Evolutionary conservation across 2,329 filamentous ascomycete species (phyloP).

Genomic region (Beauveria sp.): DNA sequence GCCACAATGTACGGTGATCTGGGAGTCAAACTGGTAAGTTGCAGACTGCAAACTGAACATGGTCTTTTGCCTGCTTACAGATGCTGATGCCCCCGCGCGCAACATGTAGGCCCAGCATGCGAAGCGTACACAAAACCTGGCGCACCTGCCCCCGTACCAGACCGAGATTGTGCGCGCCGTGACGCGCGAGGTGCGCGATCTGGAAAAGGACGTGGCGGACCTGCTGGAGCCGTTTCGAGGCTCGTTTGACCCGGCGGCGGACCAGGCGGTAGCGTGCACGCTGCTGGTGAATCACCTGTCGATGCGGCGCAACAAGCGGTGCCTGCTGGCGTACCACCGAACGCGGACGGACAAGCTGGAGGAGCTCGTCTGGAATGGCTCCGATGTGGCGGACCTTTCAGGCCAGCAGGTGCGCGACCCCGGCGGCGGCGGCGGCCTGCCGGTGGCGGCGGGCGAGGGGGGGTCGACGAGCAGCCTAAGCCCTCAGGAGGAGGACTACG

Average conservation of each 20-base stretch:
- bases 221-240: slow-evolving; percentile 77
- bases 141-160: slow-evolving; percentile 84
- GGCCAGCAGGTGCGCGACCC: slow-evolving; percentile 45
- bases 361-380: slow-evolving; percentile 85
- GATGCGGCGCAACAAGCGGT: slow-evolving; percentile 94
- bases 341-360: slow-evolving; percentile 87
- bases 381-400: slow-evolving; percentile 68
- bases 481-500: slow-evolving; percentile 94
- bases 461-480: slow-evolving; percentile 68
- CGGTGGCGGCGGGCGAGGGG: slow-evolving; percentile 42
- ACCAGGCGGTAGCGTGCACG: slow-evolving; percentile 79
- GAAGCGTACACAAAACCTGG: slow-evolving; percentile 83
- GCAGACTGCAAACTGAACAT: not conserved
- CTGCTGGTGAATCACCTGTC: slow-evolving; percentile 89
- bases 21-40: slow-evolving; percentile 70
- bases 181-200: slow-evolving; percentile 84
- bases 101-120: slow-evolving; percentile 74
- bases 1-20: slow-evolving; percentile 75
- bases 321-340: slow-evolving; percentile 86
- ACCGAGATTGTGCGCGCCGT: slow-evolving; percentile 83
- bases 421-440: slow-evolving; percentile 26
- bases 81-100: not conserved
- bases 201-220: slow-evolving; percentile 75
- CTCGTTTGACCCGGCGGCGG: slow-evolving; percentile 74
- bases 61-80: slow-evolving; percentile 14